Conservation (phyloP, 192 early-diverging fungal species). For the Coemansia sp. region DNA sequence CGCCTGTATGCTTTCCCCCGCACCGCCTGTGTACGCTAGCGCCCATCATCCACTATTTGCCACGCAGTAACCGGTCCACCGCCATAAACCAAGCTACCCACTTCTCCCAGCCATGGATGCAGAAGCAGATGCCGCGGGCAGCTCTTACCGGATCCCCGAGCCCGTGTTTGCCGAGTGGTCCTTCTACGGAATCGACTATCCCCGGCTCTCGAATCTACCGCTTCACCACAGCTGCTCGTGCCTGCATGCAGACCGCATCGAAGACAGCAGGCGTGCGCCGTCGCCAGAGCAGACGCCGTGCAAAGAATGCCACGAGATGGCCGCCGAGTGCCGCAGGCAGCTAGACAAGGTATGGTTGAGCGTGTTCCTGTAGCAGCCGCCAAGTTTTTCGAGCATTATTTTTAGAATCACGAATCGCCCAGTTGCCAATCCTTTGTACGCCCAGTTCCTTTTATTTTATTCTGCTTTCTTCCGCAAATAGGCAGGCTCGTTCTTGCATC, state of each 20-base stretch:
- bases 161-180: slow-evolving; percentile 48
- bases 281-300: not conserved
- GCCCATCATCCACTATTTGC: not conserved
- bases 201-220: slow-evolving; percentile 15
- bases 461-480: slow-evolving; percentile 12
- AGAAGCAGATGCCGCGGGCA: not conserved
- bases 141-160: slow-evolving; percentile 26
- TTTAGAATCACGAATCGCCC: not conserved
- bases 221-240: slow-evolving; percentile 16
- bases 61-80: not conserved
- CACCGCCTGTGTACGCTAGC: not conserved
- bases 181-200: slow-evolving; percentile 42
- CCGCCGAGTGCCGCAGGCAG: slow-evolving; percentile 17
- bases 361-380: not conserved
- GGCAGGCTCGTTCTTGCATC: slow-evolving; percentile 37
- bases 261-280: no score
- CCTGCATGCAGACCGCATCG: not conserved
- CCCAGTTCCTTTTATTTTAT: not conserved
- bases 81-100: not conserved
- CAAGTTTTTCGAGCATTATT: slow-evolving; percentile 3
- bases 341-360: slow-evolving; percentile 38
- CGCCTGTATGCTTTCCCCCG: not conserved
- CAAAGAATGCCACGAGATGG: slow-evolving; percentile 23
- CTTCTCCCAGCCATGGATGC: not conserved
- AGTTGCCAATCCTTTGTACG: slow-evolving; percentile 2